Base-by-base conservation (phyloP, 192 early-diverging fungal genomes). In the Podila horticola region DNA sequence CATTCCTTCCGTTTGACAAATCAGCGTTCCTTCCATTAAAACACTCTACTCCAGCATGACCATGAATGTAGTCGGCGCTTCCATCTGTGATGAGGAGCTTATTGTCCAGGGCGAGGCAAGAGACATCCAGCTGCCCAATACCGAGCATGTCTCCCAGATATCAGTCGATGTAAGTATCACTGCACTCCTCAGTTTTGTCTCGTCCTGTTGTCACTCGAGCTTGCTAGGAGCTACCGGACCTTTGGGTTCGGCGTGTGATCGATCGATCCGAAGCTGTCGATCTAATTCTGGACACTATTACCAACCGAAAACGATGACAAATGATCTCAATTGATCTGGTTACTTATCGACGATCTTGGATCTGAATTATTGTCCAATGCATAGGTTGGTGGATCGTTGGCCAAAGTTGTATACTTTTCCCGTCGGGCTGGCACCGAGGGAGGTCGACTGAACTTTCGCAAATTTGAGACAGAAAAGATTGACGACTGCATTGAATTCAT, bases 391-490 rank as follows among this genome's bases (percentile, higher is more conserved):
- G 93, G 92, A 52, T 91, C 91, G 17, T 79, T 93, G 9, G 90
- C 91, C 62, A 94, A 94, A 66, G 86, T 94, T 1, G 91, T 94
- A n/a, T 93, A 94, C 74, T 86, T 90, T 64, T 90, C 91, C 1
- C 86, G 82, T 28, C 68, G 34, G 24, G 48, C 67, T 7, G 73
- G 72, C n/a, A 84, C 88, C 34, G 89, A 87, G 24, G 96, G 96
- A 49, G 97, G 97, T 1, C 88, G 96, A 13, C 82, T 99, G 58
- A 95, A 97, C 82, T 99, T 99, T 82, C 90, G 88, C 62, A 96
- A 94, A 62, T 96, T 99, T 72, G 96, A 99, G 73, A 99, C 97
- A 0, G 94, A 95, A 79, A 89, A 93, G 55, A 93, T 97, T 62
- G 94, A 97, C 38, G 87, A 94, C 59, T 97, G 96, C 82, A 89